Base-by-base conservation (phyloP, 1,284 basidiomycete genomes). In the Macrocybe sp. region DNA sequence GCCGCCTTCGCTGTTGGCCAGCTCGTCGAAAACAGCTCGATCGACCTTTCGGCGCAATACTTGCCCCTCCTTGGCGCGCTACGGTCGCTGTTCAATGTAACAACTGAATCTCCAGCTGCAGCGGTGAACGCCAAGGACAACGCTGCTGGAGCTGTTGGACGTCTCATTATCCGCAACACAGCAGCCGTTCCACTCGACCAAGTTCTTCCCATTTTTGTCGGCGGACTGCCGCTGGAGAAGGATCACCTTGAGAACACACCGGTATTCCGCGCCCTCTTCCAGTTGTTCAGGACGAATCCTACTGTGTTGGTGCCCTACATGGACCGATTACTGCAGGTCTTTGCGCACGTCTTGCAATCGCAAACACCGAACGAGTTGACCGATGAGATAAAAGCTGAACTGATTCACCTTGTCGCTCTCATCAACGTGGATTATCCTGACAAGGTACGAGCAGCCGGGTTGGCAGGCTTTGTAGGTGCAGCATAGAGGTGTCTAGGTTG, bases 1-100 rank as follows among this genome's bases (percentile, higher is more conserved):
- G 93, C 95, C 32, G 93, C 94, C 7, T 99, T 97, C 63, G 95
- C 94, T 22, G 78, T 86, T 31, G 97, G 97, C 54, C 85, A 97
- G 39, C 79, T 99, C 51, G 81, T 98, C 53, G 92, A 96, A 70
- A 82, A 96, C 74, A 87, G 91, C 10, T 75, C 86, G 43, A 64
- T 81, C 46, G 94, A 99, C 67, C 78, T 99, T 37, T 84, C 88
- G 6, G 71, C 78, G 4, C 94, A 98, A 64, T 97, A 89, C 70
- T 65, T 84, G 39, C 79, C 78, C 54, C 76, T 99, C 46, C 86
- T 99, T 44, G 72, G 72, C 39, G 85, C 86, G 3, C 82, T 99
- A 44, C 86, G 82, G 41, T 89, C 91, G 6, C 77, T 96, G 56
- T 99, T 99, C 69, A 69, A 76, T 44, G 77, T 89, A 43, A 58